These are phyloP conservation scores for Colletotrichum sojae DNA, from an alignment of 2,329 filamentous ascomycete genomes.

Conservation along the genomic window DNA sequence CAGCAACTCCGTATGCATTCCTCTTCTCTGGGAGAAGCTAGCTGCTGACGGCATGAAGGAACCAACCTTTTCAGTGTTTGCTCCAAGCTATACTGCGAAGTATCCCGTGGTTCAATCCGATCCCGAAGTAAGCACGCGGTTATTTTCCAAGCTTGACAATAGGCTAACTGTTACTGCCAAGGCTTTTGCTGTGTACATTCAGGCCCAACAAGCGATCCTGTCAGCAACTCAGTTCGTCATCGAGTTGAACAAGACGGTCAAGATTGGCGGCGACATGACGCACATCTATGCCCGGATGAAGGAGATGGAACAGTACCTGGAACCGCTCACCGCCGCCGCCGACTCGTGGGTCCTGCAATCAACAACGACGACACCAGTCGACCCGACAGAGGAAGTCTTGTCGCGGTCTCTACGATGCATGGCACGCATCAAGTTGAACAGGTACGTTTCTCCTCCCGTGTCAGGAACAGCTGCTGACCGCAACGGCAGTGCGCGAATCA, in stretches of 20 bases:
- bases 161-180: conserved; percentile 40
- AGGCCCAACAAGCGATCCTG: conserved; percentile 63
- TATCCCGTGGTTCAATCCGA: conserved; percentile 58
- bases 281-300: conserved; percentile 57
- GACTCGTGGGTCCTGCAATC: conserved; percentile 53
- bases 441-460: conserved; percentile 46
- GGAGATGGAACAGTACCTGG: conserved; percentile 56
- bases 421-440: conserved; percentile 65
- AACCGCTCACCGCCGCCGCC: conserved; percentile 53
- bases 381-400: conserved; percentile 56
- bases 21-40: not conserved
- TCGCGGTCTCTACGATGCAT: conserved; percentile 61
- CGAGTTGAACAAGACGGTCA: conserved; percentile 60
- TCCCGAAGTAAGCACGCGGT: conserved; percentile 51
- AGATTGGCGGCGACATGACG: conserved; percentile 54
- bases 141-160: not conserved
- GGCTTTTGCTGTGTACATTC: conserved; percentile 60
- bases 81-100: conserved; percentile 60
- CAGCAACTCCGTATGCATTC: conserved; percentile 59
- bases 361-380: conserved; percentile 52
- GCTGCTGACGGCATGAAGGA: conserved; percentile 48
- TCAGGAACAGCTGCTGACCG: conserved; percentile 5
- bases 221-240: conserved; percentile 63
- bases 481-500: conserved; percentile 61
- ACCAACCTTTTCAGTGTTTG: conserved; percentile 59